These are phyloP conservation scores for Wickerhamiella brachini DNA, from an alignment of 805 yeast genomes.

Conservation along the genomic window DNA sequence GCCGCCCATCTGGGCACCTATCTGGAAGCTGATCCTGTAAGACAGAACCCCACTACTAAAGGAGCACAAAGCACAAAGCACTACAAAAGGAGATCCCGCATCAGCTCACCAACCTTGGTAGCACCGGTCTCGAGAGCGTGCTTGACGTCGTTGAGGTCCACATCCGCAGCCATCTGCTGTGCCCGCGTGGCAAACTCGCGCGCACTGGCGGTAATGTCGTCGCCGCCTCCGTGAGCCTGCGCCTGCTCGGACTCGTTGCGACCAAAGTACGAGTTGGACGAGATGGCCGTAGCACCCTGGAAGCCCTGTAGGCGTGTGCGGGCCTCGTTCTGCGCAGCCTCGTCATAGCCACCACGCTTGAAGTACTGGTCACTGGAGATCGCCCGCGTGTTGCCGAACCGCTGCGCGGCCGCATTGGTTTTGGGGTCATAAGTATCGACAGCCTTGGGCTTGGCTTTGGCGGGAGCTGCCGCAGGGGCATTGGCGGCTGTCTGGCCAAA, in stretches of 20 bases:
- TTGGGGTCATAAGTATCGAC: conserved; percentile 35
- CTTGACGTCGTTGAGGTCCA: conserved; percentile 77
- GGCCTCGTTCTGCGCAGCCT: conserved; percentile 67
- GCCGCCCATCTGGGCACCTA: too few species aligned
- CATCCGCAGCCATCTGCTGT: conserved; percentile 49
- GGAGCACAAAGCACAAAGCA: too few species aligned
- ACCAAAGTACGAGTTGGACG: conserved; percentile 87
- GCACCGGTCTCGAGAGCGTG: conserved; percentile 94
- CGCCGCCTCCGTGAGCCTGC: conserved; percentile 17
- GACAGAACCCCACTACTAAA: too few species aligned
- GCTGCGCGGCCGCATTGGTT: conserved; percentile 26
- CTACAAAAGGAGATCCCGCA: conserved; percentile 60
- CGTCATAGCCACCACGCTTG: conserved; percentile 77
- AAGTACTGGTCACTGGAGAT: conserved; percentile 92
- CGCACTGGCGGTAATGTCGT: conserved; percentile 21
- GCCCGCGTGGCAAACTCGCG: conserved; percentile 17
- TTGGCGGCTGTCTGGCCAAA: conserved; percentile 19
- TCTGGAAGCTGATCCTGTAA: too few species aligned
- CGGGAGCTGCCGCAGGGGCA: conserved; percentile 14
- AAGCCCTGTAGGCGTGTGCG: conserved; percentile 65
- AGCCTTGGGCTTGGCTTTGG: conserved; percentile 11
- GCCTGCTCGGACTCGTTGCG: conserved; percentile 46
- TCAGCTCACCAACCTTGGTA: conserved; percentile 65
- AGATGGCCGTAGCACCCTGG: conserved; percentile 78
- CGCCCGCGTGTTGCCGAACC: conserved; percentile 82